Conservation (phyloP, 164 flowering plant genomes). For the Echeveria elegans region DNA sequence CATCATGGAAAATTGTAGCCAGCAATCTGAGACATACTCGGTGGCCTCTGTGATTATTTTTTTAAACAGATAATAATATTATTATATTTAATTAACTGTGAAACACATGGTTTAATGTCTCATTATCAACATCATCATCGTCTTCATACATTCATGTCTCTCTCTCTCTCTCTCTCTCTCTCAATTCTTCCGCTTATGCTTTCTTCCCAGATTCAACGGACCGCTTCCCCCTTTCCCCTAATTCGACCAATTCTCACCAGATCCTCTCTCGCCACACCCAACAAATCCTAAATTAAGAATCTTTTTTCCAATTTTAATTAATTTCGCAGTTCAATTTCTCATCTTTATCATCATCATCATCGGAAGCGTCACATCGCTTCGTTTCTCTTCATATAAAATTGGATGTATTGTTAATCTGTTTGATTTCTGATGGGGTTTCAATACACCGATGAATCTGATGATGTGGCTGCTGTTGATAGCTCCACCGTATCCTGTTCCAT, state of each 20-base stretch:
- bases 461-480: not conserved
- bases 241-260: not conserved
- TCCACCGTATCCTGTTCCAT: conserved; percentile 38
- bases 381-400: not conserved
- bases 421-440: not conserved
- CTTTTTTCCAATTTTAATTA: not conserved
- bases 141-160: not conserved
- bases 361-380: not conserved
- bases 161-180: not conserved
- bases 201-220: conserved; percentile 9
- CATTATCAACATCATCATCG: not conserved
- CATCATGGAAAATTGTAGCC: no score
- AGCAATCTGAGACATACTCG: no score
- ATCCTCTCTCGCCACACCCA: not conserved
- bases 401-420: not conserved
- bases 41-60: no score
- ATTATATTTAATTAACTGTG: no score
- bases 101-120: no score
- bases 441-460: not conserved
- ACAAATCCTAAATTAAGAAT: not conserved
- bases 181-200: not conserved
- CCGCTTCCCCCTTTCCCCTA: no score
- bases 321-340: not conserved
- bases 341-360: not conserved
- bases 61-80: no score